Base-by-base conservation (phyloP, 1,139 yeast species). In the Nakaseomyces uthaithaninus region DNA sequence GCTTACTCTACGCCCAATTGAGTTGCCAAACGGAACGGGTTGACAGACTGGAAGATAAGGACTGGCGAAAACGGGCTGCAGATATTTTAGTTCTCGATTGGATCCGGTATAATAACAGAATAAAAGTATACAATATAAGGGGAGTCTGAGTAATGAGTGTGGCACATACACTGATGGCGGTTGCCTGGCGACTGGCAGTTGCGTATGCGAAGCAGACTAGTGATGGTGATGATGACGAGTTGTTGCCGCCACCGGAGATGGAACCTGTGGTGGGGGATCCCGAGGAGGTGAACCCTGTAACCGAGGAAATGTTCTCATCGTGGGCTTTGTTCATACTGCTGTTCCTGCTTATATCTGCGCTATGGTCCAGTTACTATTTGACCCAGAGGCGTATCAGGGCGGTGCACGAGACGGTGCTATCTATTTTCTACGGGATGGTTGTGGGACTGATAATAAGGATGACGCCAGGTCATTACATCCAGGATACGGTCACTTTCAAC, bases 341-440 rank as follows among this genome's bases (percentile, higher is more conserved):
- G 40, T 74, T 84, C 44, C 69, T 93, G 39, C 68, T 93, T 40
- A 83, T 93, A 48, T 74, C 87, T 8, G 95, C 98, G 0, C 66
- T 93, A 40, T 91, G 97, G 96, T 84, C 95, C 2, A 82, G 94
- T 24, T 93, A 91, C 64, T 91, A 84, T 60, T 68, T 93, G 41
- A 95, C 91, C 57, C 95, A 86, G 55, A 75, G 89, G 52, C 73
- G 93, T 50, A 89, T 93, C 51, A 89, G 86, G 59, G 95, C 95
- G 2, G 77, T 93, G 14, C 99, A 93, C 62, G 99, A 93, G 65
- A 91, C 98, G 0, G 98, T 93, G 35, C 68, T 93, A 39, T 86
- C 97, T 1, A 91, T 93, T 48, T 87, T 91, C 59, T 86, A 91
- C 54, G 99, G 99, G 24, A 89, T 87, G 97, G 71, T 86, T 39